Evolutionary conservation across 2,329 filamentous ascomycete species (phyloP).

Genomic region (Verticillium dahliae): DNA sequence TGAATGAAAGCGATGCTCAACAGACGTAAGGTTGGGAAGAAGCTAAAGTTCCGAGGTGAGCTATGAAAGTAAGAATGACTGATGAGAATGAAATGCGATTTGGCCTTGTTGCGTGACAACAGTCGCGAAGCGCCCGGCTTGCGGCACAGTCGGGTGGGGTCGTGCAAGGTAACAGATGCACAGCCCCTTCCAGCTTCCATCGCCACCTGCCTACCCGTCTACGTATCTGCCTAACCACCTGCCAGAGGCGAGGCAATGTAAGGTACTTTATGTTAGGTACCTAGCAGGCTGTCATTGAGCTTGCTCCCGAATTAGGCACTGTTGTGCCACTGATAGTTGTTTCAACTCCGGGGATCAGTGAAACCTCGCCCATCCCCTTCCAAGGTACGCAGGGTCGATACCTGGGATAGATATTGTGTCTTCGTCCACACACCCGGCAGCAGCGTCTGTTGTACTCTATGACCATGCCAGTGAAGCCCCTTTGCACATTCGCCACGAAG

Average conservation of each 20-base stretch:
- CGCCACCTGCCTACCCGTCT: background rate
- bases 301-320: background rate
- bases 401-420: too few species aligned
- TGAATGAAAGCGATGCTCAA: too few species aligned
- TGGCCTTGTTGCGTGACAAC: background rate
- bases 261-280: too few species aligned
- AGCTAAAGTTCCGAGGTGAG: background rate
- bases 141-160: background rate
- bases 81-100: background rate
- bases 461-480: too few species aligned
- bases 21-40: too few species aligned
- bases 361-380: too few species aligned
- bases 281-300: background rate
- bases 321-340: background rate
- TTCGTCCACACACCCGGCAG: too few species aligned
- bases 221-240: too few species aligned
- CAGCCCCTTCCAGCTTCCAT: background rate
- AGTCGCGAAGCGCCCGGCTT: background rate
- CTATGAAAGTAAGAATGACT: background rate
- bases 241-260: too few species aligned
- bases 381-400: too few species aligned
- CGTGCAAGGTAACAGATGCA: background rate
- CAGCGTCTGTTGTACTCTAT: too few species aligned
- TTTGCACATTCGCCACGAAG: too few species aligned
- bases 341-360: background rate